Evolutionary conservation across 345 rosid species (phyloP).

Genomic region (Syzygium jambos): DNA sequence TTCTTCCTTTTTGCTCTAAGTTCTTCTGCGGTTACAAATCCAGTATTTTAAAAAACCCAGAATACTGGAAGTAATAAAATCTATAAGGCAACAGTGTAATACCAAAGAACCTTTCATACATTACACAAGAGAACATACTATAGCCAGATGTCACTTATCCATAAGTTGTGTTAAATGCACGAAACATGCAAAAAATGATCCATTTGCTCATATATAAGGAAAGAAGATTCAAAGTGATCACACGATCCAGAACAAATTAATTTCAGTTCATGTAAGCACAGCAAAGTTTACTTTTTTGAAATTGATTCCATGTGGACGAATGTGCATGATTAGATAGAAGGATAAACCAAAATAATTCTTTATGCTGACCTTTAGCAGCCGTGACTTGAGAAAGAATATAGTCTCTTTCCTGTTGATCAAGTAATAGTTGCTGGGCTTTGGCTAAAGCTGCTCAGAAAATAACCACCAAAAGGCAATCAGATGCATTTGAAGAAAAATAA

Average conservation of each 20-base stretch:
- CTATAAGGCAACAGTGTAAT: background rate
- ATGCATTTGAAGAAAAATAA: background rate
- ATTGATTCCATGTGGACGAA: background rate
- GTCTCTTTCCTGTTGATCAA: slow-evolving; percentile 82
- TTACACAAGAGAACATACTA: background rate
- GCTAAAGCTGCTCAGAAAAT: slow-evolving; percentile 65
- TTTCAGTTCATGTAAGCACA: background rate
- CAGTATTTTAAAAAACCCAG: background rate
- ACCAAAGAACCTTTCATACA: background rate
- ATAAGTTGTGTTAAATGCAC: background rate
- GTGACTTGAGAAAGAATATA: slow-evolving; percentile 76
- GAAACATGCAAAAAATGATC: background rate
- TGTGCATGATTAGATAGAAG: background rate
- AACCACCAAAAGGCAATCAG: slow-evolving; percentile 7
- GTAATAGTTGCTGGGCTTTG: slow-evolving; percentile 82
- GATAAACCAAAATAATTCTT: background rate
- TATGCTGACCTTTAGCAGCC: slow-evolving; percentile 71
- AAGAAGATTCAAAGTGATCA: background rate
- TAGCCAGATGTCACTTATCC: background rate
- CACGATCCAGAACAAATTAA: background rate
- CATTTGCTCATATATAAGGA: background rate
- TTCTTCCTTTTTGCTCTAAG: slow-evolving; percentile 89
- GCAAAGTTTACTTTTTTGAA: background rate
- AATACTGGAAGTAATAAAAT: background rate
- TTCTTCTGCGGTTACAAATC: slow-evolving; percentile 57